Base-by-base conservation (phyloP, 2,329 filamentous ascomycete species). In the Teratosphaeria pseudoeucalypti region DNA sequence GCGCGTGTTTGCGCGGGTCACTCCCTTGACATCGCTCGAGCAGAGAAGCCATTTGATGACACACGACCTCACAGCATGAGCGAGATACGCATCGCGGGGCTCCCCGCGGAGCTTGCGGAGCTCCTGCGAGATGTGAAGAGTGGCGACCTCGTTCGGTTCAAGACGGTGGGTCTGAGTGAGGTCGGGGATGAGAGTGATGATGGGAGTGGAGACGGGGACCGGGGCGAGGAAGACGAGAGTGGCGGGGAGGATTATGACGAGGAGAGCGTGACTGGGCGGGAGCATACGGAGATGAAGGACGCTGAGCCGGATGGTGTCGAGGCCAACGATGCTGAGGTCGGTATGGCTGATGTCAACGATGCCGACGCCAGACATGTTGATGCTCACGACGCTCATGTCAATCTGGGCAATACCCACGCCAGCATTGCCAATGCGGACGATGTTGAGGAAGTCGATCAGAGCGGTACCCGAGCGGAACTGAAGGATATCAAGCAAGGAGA, bases 71-170 rank as follows among this genome's bases (percentile, higher is more conserved):
- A 1, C n/a, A 52, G 52, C 6, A 52, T 49, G 43, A 34, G 27
- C 32, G 47, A 16, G 16, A 66, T 67, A 60, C n/a, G 49, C 23
- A 62, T 66, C 34, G 53, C 60, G n/a, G 64, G 61, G 9, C 54
- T 66, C 27, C 61, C 59, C 10, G 60, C 61, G 23, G 55, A 27
- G 43, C 65, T 65, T 52, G 58, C 57, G 34, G 54, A 54, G 10
- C 57, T 55, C 23, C 54, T 68, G 6, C 52, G 39, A 4, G 58
- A 55, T 47, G 59, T 66, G 43, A 47, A 61, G 11, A 56, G 63
- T 29, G 67, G 66, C 53, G 61, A 64, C 37, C 43, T 69, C 1
- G 37, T 68, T 43, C 60, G 62, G 26, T 55, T 68, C 11, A 16
- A 61, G 23, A 62, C 59, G 54, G 16, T 49, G 23, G 43, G n/a